phyloP scores from a whole-genome alignment of 2,329 filamentous ascomycete genomes.

The Rhynchosporium graminicola region DNA sequence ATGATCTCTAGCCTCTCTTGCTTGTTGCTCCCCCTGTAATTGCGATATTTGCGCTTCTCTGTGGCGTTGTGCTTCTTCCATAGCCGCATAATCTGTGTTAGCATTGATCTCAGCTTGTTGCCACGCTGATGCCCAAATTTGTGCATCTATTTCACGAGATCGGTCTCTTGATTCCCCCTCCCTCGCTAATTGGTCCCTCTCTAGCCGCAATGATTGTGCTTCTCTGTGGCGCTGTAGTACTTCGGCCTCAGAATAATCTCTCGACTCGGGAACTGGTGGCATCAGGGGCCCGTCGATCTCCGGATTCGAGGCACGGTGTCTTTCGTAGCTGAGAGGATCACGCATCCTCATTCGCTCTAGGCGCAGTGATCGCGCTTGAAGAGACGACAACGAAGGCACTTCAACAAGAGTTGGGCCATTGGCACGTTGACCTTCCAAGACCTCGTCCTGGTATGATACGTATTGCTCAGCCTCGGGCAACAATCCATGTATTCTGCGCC shows the following conservation, averaged over 20 bases:
- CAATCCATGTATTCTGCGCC: constrained; percentile 30
- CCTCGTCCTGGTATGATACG: constrained; percentile 21
- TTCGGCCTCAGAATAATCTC: constrained; percentile 32
- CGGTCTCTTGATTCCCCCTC: too few species aligned
- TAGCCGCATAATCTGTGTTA: too few species aligned
- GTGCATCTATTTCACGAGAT: too few species aligned
- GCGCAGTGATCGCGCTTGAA: constrained; percentile 24
- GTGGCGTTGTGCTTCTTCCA: too few species aligned
- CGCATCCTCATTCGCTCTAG: constrained; percentile 29
- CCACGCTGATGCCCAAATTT: too few species aligned
- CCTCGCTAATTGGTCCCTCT: constrained; percentile 28
- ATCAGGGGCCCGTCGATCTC: constrained; percentile 34
- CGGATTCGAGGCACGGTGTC: constrained; percentile 21
- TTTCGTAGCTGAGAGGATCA: constrained; percentile 31
- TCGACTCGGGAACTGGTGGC: constrained; percentile 38
- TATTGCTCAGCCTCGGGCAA: constrained; percentile 23
- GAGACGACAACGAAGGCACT: constrained; percentile 10
- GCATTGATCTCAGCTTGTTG: too few species aligned
- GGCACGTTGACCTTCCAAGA: constrained; percentile 23
- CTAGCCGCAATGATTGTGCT: constrained; percentile 26
- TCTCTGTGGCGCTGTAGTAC: constrained; percentile 27
- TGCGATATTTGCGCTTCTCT: too few species aligned
- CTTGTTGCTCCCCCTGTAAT: too few species aligned
- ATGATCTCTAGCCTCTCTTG: too few species aligned
- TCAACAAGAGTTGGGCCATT: neutral